phyloP scores from a whole-genome alignment of 352 stramenopile species.

The Pythium volutum region DNA sequence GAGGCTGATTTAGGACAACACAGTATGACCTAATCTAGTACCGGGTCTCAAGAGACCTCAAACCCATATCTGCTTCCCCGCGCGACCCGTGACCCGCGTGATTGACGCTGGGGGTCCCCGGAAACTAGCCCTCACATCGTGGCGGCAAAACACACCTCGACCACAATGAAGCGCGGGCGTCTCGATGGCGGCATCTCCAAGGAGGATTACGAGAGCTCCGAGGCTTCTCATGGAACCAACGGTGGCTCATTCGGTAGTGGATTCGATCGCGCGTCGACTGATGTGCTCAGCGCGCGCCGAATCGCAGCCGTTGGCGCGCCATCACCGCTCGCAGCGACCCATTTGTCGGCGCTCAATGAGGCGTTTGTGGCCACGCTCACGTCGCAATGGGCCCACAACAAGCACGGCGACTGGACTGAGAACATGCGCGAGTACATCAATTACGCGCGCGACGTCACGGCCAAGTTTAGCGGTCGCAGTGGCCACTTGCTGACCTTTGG shows the following conservation, averaged over 20 bases:
- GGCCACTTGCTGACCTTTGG: constrained; percentile 82
- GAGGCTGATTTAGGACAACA: neutral
- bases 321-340: constrained; percentile 25
- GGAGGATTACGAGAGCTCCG: constrained; percentile 63
- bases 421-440: constrained; percentile 80
- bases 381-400: constrained; percentile 65
- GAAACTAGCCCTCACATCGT: neutral
- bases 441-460: constrained; percentile 60
- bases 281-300: constrained; percentile 49
- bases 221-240: constrained; percentile 6
- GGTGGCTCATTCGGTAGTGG: constrained; percentile 3
- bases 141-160: neutral
- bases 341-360: constrained; percentile 68
- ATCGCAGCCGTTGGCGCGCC: constrained; percentile 28
- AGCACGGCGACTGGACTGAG: constrained; percentile 56
- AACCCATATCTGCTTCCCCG: constrained; percentile 1
- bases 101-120: constrained; percentile 2
- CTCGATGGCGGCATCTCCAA: constrained; percentile 69
- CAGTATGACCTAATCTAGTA: no score
- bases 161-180: constrained; percentile 64
- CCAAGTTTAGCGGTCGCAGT: constrained; percentile 46
- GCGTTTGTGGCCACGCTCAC: constrained; percentile 59
- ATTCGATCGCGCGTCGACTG: constrained; percentile 39
- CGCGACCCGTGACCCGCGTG: constrained; percentile 1
- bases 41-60: no score